phyloP scores from a whole-genome alignment of 306 rosid species.

The Quercus bicolor region DNA sequence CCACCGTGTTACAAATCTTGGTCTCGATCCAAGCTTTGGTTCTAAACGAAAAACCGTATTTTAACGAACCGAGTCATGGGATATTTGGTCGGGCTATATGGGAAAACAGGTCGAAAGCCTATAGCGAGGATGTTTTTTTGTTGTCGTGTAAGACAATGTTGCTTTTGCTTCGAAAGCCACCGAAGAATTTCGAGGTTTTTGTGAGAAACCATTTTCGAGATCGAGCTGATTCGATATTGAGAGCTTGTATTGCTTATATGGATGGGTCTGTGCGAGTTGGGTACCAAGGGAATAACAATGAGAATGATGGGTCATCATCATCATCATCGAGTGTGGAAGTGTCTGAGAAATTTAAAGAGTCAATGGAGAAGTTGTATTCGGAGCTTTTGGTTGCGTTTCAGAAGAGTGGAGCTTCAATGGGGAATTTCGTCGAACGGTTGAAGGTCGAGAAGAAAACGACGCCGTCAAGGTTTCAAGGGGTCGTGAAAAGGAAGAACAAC shows the following conservation, averaged over 20 bases:
- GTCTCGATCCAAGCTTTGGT: conserved; percentile 60
- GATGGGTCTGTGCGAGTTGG: conserved; percentile 33
- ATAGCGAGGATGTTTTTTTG: conserved; percentile 27
- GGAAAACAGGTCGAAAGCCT: conserved; percentile 20
- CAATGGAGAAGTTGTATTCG: conserved; percentile 9
- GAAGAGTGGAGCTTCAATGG: conserved; percentile 22
- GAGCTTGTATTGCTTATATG: conserved; percentile 41
- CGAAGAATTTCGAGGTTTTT: conserved; percentile 35
- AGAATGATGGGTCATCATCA: too few species aligned
- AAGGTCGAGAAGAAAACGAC: neutral
- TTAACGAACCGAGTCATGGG: conserved; percentile 39
- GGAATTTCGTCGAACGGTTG: neutral
- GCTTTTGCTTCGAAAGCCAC: conserved; percentile 21
- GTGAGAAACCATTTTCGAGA: conserved; percentile 8
- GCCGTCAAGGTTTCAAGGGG: neutral
- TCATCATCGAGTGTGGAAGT: neutral
- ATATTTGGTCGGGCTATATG: neutral
- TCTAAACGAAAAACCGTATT: conserved; percentile 48
- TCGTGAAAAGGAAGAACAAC: neutral
- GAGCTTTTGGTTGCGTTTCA: conserved; percentile 13
- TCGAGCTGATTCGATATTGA: conserved; percentile 24
- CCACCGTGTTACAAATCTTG: conserved; percentile 50
- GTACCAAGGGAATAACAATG: neutral
- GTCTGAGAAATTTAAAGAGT: conserved; percentile 1
- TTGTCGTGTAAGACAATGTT: conserved; percentile 20